These are phyloP conservation scores for Striga hermonthica DNA, from an alignment of 305 asterid genomes.

Conservation along the genomic window DNA sequence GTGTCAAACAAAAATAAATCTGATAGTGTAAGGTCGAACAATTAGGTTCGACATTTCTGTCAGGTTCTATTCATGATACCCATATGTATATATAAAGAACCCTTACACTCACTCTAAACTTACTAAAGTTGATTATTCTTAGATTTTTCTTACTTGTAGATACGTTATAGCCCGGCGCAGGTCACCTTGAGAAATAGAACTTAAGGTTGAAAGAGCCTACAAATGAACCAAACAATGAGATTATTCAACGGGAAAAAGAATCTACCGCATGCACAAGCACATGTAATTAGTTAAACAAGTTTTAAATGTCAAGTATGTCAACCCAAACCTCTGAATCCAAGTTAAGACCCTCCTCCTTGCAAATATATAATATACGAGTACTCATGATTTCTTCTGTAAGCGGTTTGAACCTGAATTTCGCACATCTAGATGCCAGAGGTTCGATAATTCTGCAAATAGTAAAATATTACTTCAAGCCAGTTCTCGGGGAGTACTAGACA, in stretches of 20 bases:
- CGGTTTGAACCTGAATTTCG: constrained; percentile 91
- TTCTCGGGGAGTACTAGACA: constrained; percentile 9
- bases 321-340: constrained; percentile 69
- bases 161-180: constrained; percentile 87
- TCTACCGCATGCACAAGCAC: constrained; percentile 11
- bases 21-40: constrained; percentile 8
- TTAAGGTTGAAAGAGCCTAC: constrained; percentile 75
- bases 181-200: constrained; percentile 91
- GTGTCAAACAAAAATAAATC: not conserved
- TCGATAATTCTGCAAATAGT: constrained; percentile 62
- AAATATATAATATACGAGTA: constrained; percentile 65
- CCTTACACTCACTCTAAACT: not conserved
- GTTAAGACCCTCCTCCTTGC: constrained; percentile 80
- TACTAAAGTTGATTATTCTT: constrained; percentile 16
- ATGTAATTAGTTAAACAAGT: constrained; percentile 24
- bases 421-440: constrained; percentile 97
- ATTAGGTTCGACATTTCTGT: not conserved
- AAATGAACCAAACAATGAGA: constrained; percentile 2
- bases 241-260: constrained; percentile 1
- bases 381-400: constrained; percentile 84
- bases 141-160: constrained; percentile 63
- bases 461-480: constrained; percentile 29
- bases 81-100: not conserved
- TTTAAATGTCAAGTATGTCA: constrained; percentile 24
- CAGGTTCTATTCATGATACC: constrained; percentile 18